Evolutionary conservation across 1,284 basidiomycete genomes (phyloP).

Genomic region (Inonotus obliquus): DNA sequence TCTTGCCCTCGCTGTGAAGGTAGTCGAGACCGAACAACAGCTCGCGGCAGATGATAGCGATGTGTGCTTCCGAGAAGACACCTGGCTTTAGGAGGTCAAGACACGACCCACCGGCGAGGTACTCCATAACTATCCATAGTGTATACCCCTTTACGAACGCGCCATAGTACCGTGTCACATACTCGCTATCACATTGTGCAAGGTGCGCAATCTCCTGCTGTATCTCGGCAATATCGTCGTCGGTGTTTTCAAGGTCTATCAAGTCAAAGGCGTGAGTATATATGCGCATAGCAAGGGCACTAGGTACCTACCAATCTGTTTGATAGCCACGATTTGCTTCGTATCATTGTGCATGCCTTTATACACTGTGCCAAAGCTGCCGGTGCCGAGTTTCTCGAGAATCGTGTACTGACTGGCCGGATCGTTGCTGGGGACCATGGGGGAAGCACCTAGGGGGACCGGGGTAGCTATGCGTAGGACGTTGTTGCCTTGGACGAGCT

Average conservation of each 20-base stretch:
- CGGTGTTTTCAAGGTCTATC: slow-evolving; percentile 76
- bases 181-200: slow-evolving; percentile 93
- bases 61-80: slow-evolving; percentile 86
- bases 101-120: slow-evolving; percentile 96
- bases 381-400: slow-evolving; percentile 95
- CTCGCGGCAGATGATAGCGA: slow-evolving; percentile 92
- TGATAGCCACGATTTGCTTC: slow-evolving; percentile 93
- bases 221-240: slow-evolving; percentile 95
- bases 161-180: slow-evolving; percentile 91
- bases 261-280: background rate
- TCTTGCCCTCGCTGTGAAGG: slow-evolving; percentile 90
- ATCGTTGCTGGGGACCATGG: slow-evolving; percentile 58
- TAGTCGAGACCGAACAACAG: slow-evolving; percentile 93
- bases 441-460: background rate
- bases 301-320: slow-evolving; percentile 80
- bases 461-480: background rate
- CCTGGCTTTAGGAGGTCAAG: slow-evolving; percentile 92
- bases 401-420: slow-evolving; percentile 88
- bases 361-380: slow-evolving; percentile 95
- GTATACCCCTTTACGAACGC: slow-evolving; percentile 97
- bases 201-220: slow-evolving; percentile 97
- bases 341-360: slow-evolving; percentile 95
- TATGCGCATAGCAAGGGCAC: background rate
- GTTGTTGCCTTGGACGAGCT: background rate
- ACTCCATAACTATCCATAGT: slow-evolving; percentile 99